Conservation (phyloP, 1,284 basidiomycete genomes). For the Pseudozyma tsukubaensis region DNA sequence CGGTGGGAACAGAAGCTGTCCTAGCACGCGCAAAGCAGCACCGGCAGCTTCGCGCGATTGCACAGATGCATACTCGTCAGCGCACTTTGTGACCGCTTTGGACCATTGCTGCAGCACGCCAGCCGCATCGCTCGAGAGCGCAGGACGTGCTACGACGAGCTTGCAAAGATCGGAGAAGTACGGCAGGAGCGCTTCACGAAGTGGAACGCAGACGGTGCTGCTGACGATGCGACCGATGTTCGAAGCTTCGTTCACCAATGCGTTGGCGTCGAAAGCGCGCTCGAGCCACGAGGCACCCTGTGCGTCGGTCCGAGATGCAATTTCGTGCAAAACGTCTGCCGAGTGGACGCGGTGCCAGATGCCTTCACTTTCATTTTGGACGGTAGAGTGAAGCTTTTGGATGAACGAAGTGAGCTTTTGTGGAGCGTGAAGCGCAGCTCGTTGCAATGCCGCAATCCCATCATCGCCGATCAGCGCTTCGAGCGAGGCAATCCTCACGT, state of each 20-base stretch:
- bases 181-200: constrained; percentile 57
- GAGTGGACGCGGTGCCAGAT: constrained; percentile 48
- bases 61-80: constrained; percentile 46
- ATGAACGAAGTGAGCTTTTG: constrained; percentile 8
- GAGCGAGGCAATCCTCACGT: constrained; percentile 35
- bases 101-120: constrained; percentile 27
- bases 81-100: constrained; percentile 28
- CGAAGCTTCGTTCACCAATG: constrained; percentile 7
- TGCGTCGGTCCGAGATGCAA: constrained; percentile 12
- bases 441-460: constrained; percentile 22
- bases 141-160: constrained; percentile 5
- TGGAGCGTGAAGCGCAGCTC: constrained; percentile 11
- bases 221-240: constrained; percentile 21
- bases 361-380: constrained; percentile 23
- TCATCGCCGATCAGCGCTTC: constrained; percentile 41
- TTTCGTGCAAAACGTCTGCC: constrained; percentile 30
- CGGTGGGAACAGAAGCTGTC: constrained; percentile 28
- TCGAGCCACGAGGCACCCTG: constrained; percentile 17
- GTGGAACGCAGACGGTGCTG: constrained; percentile 32
- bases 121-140: not conserved
- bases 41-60: constrained; percentile 48
- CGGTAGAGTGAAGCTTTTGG: constrained; percentile 28
- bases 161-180: constrained; percentile 46
- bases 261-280: constrained; percentile 8
- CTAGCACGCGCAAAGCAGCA: constrained; percentile 31